Evolutionary conservation across 371 early-diverging fungal genomes (phyloP).

Genomic region (Lichtheimia hyalospora): DNA sequence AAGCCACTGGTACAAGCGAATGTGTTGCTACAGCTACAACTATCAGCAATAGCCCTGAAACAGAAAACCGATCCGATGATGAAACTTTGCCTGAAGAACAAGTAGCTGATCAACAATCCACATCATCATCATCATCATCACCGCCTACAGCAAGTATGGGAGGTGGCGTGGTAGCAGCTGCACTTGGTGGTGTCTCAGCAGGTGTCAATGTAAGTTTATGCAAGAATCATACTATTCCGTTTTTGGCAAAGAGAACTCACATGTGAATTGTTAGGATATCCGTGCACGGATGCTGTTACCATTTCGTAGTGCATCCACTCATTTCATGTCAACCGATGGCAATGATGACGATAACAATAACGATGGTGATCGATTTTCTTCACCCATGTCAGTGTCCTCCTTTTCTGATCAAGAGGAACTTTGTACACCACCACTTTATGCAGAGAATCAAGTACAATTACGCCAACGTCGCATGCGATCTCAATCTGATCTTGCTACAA

Average conservation of each 20-base stretch:
- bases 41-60: background rate
- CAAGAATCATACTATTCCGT: too few relatives aligned
- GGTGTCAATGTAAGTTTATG: conserved; percentile 34
- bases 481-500: background rate
- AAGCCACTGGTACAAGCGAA: background rate
- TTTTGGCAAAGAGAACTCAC: background rate
- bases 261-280: conserved; percentile 7
- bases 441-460: background rate
- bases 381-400: conserved; percentile 9
- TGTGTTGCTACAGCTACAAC: background rate
- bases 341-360: background rate
- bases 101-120: background rate
- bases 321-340: conserved; percentile 5
- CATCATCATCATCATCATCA: background rate
- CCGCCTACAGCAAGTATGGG: background rate
- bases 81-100: background rate
- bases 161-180: conserved; percentile 28
- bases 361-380: conserved; percentile 12
- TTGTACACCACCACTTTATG: background rate
- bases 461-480: background rate
- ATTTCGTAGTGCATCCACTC: conserved; percentile 11
- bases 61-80: background rate
- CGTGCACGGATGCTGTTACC: conserved; percentile 8
- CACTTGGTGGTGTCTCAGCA: conserved; percentile 32
- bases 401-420: conserved; percentile 3